phyloP scores from a whole-genome alignment of 2,329 filamentous ascomycete species.

The Alternaria metachromatica region DNA sequence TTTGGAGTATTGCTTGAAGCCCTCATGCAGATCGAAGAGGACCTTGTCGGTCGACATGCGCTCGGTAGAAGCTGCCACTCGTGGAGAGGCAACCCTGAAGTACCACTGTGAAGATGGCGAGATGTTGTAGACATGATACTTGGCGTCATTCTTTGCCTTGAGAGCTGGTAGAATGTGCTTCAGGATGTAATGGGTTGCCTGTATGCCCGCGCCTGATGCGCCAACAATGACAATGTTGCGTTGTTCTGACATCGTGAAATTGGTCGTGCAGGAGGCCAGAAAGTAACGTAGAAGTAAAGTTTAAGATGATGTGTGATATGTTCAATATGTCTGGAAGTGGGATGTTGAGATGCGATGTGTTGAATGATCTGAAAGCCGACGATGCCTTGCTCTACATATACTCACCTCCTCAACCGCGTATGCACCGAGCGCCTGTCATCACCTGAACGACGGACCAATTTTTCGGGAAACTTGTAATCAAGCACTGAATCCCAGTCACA shows the following conservation, averaged over 20 bases:
- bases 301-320: not conserved
- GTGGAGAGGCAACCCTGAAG: conserved; percentile 61
- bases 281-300: not conserved
- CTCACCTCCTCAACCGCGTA: not conserved
- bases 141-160: conserved; percentile 35
- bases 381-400: conserved; percentile 5
- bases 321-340: not conserved
- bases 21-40: conserved; percentile 57
- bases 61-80: conserved; percentile 58
- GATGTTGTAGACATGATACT: conserved; percentile 62
- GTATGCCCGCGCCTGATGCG: conserved; percentile 38
- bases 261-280: not conserved
- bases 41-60: conserved; percentile 57
- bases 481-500: not conserved
- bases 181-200: conserved; percentile 44
- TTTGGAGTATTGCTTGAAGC: conserved; percentile 58
- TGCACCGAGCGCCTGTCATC: not conserved
- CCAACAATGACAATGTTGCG: conserved; percentile 48
- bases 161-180: conserved; percentile 45
- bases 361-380: not conserved
- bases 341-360: not conserved
- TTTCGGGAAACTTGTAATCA: not conserved
- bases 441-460: not conserved
- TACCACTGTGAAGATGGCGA: conserved; percentile 61
- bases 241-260: conserved; percentile 33